phyloP scores from a whole-genome alignment of 441 rosid species.

The Bruguiera hainesii region DNA sequence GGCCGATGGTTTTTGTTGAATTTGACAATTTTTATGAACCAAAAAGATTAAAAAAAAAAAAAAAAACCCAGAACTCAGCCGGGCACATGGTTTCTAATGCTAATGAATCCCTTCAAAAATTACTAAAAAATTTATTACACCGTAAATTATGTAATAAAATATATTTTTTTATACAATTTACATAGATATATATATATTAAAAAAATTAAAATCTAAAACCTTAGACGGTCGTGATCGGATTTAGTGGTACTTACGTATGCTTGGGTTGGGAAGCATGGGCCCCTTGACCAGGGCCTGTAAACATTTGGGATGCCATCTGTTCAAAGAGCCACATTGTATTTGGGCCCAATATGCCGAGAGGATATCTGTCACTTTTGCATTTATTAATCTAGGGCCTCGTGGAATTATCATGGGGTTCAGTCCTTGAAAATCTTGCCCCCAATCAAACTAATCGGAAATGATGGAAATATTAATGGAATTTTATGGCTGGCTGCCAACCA shows the following conservation, averaged over 20 bases:
- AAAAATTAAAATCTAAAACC: no score
- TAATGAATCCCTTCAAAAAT: no score
- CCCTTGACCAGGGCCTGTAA: slow-evolving; percentile 20
- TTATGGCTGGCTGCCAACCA: neutral
- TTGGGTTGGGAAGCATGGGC: slow-evolving; percentile 17
- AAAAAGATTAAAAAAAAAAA: no score
- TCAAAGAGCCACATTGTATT: neutral
- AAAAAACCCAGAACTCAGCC: no score
- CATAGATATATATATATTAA: no score
- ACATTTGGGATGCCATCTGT: slow-evolving; percentile 14
- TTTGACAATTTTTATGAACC: no score
- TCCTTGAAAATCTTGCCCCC: neutral
- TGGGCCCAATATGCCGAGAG: neutral
- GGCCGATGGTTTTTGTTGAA: neutral
- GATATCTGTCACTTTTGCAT: neutral
- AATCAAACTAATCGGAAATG: neutral
- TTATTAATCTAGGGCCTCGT: neutral
- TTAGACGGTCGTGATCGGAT: neutral
- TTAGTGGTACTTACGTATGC: neutral
- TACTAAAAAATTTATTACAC: no score
- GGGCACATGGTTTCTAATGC: no score
- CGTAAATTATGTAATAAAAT: no score
- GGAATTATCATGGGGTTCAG: neutral
- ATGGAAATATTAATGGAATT: neutral
- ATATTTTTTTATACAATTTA: no score